Conservation (phyloP, 2,329 filamentous ascomycete genomes). For the Sphaerulina populicola region DNA sequence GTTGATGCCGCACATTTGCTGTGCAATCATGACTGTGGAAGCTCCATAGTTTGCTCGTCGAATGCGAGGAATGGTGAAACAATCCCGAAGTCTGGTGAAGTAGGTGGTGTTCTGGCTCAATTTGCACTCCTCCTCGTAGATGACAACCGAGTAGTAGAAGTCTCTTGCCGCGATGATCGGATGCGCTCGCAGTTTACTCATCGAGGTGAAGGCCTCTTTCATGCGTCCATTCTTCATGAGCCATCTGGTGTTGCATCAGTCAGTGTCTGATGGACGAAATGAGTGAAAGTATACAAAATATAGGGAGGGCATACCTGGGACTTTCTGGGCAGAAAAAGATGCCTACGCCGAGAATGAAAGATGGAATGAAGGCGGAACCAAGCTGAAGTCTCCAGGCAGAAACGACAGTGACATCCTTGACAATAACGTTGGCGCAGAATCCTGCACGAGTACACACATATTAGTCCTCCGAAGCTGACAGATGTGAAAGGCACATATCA, state of each 20-base stretch:
- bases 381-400: conserved; percentile 62
- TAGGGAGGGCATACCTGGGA: conserved; percentile 29
- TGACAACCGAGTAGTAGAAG: conserved; percentile 44
- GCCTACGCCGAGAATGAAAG: conserved; percentile 30
- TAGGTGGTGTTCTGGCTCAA: conserved; percentile 35
- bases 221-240: conserved; percentile 43
- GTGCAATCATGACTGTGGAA: conserved; percentile 33
- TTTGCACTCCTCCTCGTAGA: conserved; percentile 32
- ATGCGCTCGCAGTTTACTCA: conserved; percentile 42
- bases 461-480: neutral
- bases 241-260: conserved; percentile 27
- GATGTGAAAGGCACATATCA: neutral
- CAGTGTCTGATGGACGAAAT: too few species aligned
- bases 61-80: conserved; percentile 43
- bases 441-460: conserved; percentile 23
- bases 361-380: conserved; percentile 51
- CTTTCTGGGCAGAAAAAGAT: conserved; percentile 38
- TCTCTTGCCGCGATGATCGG: conserved; percentile 50
- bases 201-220: conserved; percentile 43
- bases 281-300: too few species aligned
- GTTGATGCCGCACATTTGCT: conserved; percentile 33
- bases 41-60: conserved; percentile 36
- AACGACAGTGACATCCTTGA: conserved; percentile 47
- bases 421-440: conserved; percentile 56
- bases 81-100: conserved; percentile 40